Evolutionary conservation across 331 rosid species (phyloP).

Genomic region (Malus hybrid): DNA sequence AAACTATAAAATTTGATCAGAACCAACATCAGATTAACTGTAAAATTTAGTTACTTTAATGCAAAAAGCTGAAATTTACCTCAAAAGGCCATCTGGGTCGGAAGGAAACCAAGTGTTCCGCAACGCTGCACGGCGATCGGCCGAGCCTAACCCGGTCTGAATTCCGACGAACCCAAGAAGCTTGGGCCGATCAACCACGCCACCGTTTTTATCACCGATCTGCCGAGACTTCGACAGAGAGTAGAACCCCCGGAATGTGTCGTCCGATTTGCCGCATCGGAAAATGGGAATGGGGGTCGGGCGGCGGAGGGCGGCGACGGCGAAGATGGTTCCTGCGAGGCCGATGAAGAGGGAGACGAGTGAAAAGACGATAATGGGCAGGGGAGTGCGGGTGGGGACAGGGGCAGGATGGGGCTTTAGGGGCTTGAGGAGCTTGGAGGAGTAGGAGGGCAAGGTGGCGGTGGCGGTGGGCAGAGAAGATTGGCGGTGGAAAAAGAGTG

Average conservation of each 20-base stretch:
- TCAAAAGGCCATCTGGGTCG: constrained; percentile 22
- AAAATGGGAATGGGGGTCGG: constrained; percentile 13
- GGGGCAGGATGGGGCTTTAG: constrained; percentile 4
- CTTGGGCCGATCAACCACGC: constrained; percentile 25
- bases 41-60: not conserved
- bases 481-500: constrained; percentile 25
- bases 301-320: constrained; percentile 20
- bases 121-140: constrained; percentile 27
- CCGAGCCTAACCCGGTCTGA: constrained; percentile 17
- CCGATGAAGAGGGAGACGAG: constrained; percentile 17
- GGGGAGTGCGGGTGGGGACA: not conserved
- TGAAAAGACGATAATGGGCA: constrained; percentile 17
- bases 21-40: not conserved
- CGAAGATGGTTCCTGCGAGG: constrained; percentile 17
- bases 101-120: constrained; percentile 32
- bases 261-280: constrained; percentile 27
- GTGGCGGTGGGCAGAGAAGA: not conserved
- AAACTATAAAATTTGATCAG: not conserved
- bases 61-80: not conserved
- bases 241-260: constrained; percentile 27
- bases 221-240: not conserved
- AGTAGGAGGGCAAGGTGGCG: constrained; percentile 12
- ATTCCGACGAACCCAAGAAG: constrained; percentile 33
- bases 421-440: constrained; percentile 28
- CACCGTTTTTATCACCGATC: constrained; percentile 4